These are phyloP conservation scores for Globisporangium spiculum DNA, from an alignment of 352 stramenopile species.

Conservation along the genomic window DNA sequence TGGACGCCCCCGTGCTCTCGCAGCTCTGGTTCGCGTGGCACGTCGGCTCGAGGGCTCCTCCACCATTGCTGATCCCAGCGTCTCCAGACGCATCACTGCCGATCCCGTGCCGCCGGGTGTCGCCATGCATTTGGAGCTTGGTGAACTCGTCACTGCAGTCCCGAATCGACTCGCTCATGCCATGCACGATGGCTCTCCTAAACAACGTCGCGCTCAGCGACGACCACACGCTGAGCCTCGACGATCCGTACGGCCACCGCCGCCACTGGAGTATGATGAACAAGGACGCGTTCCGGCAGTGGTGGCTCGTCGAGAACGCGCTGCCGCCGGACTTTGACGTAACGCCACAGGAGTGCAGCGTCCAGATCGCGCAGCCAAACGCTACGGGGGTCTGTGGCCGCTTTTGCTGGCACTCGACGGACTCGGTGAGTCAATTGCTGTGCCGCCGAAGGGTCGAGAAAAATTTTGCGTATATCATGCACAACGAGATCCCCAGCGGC, in stretches of 20 bases:
- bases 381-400: conserved; percentile 51
- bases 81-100: conserved; percentile 9
- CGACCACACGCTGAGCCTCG: conserved; percentile 37
- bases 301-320: conserved; percentile 23
- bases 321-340: conserved; percentile 47
- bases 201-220: conserved; percentile 33
- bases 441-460: conserved; percentile 46
- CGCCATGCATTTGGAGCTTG: conserved; percentile 29
- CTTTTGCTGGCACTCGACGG: conserved; percentile 63
- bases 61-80: conserved; percentile 19
- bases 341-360: conserved; percentile 40
- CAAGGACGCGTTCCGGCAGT: conserved; percentile 52
- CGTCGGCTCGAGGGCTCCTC: conserved; percentile 47
- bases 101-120: conserved; percentile 15
- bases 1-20: conserved; percentile 57
- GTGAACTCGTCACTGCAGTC: conserved; percentile 36
- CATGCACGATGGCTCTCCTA: conserved; percentile 49
- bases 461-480: conserved; percentile 52
- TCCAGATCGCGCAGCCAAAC: conserved; percentile 55
- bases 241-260: conserved; percentile 42
- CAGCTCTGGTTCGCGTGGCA: conserved; percentile 70
- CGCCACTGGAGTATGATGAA: conserved; percentile 46
- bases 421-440: conserved; percentile 28
- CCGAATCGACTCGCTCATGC: conserved; percentile 45
- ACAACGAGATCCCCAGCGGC: conserved; percentile 39